These are phyloP conservation scores for Beauveria sp. DNA, from an alignment of 2,329 filamentous ascomycete species.

Conservation along the genomic window DNA sequence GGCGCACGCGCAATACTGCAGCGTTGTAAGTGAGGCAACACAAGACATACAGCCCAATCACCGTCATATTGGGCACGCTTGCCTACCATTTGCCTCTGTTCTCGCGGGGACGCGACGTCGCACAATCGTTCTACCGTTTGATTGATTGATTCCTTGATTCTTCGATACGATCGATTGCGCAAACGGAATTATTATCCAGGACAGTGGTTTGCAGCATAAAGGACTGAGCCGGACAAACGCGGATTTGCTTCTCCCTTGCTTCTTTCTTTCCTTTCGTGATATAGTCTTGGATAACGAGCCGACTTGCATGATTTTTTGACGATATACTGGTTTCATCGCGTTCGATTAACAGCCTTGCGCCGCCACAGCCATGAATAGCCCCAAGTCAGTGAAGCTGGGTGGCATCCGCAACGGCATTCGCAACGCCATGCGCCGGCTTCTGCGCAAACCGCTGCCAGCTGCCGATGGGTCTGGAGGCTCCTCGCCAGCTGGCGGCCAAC, in stretches of 20 bases:
- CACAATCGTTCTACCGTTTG: background rate
- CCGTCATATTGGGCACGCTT: background rate
- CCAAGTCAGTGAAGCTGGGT: conserved; percentile 24
- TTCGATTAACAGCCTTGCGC: background rate
- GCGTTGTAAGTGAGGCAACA: background rate
- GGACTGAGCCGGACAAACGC: background rate
- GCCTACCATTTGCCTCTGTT: background rate
- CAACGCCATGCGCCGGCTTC: conserved; percentile 22
- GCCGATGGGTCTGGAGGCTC: background rate
- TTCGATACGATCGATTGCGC: background rate
- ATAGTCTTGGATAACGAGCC: background rate
- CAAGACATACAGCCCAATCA: background rate
- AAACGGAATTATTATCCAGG: background rate
- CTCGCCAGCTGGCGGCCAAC: conserved; percentile 10
- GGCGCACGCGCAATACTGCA: background rate
- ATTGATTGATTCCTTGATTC: background rate
- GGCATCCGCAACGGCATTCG: conserved; percentile 23
- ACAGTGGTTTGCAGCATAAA: background rate
- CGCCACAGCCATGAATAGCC: conserved; percentile 18
- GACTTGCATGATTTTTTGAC: background rate
- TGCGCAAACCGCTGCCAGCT: conserved; percentile 14
- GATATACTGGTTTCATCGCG: background rate
- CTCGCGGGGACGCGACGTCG: background rate
- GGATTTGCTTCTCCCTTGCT: background rate
- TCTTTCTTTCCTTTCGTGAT: background rate